phyloP scores from a whole-genome alignment of 345 rosid genomes.

The Hirschfeldia incana region DNA sequence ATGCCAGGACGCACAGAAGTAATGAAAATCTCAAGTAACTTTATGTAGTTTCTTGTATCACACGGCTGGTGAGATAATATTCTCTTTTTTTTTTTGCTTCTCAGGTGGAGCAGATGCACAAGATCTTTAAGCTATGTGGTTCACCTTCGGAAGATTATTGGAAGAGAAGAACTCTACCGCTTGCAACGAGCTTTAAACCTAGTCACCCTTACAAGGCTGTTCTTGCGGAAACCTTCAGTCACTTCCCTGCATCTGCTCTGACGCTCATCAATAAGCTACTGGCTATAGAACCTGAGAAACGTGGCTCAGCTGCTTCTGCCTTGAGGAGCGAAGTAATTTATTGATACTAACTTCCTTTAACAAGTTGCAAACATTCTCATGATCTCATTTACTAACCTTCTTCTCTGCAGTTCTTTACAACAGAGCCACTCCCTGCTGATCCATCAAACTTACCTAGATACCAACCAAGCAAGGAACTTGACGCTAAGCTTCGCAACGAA shows the following conservation, averaged over 20 bases:
- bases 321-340: slow-evolving; percentile 57
- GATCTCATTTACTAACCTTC: slow-evolving; percentile 4
- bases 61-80: neutral
- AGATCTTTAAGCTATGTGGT: slow-evolving; percentile 86
- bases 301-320: slow-evolving; percentile 75
- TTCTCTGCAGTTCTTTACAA: slow-evolving; percentile 56
- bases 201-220: slow-evolving; percentile 68
- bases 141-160: slow-evolving; percentile 82
- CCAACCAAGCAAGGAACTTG: slow-evolving; percentile 81
- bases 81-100: neutral
- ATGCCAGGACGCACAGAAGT: slow-evolving; percentile 95
- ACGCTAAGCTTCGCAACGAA: slow-evolving; percentile 58
- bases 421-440: slow-evolving; percentile 64
- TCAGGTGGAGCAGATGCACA: slow-evolving; percentile 91
- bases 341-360: neutral
- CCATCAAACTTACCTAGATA: slow-evolving; percentile 66
- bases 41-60: neutral
- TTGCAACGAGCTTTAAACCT: slow-evolving; percentile 63
- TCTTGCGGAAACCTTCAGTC: slow-evolving; percentile 60
- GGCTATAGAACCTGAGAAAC: slow-evolving; percentile 63
- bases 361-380: neutral
- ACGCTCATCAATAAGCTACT: slow-evolving; percentile 60
- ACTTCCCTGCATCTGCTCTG: slow-evolving; percentile 61
- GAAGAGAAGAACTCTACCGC: slow-evolving; percentile 64
- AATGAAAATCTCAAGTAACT: slow-evolving; percentile 1